Evolutionary conservation across 2,329 filamentous ascomycete genomes (phyloP).

Genomic region (Fragosphaeria purpurea): DNA sequence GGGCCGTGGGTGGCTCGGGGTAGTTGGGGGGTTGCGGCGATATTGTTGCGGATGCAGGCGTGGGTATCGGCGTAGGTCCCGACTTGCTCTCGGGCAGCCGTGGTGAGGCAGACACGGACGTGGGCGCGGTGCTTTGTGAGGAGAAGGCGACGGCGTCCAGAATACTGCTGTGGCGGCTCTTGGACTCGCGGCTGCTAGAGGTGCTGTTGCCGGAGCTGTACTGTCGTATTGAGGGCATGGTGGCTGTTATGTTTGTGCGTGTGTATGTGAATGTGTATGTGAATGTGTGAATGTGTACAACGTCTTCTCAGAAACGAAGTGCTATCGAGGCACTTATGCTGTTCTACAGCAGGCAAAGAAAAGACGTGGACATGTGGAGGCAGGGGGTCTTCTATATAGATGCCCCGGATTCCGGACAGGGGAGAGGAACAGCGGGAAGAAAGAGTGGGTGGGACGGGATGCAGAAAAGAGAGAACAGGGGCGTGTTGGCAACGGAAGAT

Average conservation of each 20-base stretch:
- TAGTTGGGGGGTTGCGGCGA: neutral
- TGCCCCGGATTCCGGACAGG: no score
- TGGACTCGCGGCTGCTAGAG: slow-evolving; percentile 23
- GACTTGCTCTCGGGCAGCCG: slow-evolving; percentile 26
- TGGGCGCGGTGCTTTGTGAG: slow-evolving; percentile 34
- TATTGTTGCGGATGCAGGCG: neutral
- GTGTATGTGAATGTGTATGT: no score
- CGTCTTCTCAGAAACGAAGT: no score
- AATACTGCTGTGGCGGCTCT: slow-evolving; percentile 29
- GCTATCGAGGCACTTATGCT: no score
- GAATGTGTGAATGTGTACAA: no score
- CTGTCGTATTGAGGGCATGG: slow-evolving; percentile 25
- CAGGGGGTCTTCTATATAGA: no score
- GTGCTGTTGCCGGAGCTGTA: slow-evolving; percentile 17
- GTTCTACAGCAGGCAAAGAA: no score
- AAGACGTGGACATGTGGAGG: no score
- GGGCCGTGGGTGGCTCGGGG: neutral
- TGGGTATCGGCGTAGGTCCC: slow-evolving; percentile 9
- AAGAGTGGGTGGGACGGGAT: no score
- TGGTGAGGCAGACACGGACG: slow-evolving; percentile 33
- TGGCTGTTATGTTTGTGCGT: neutral
- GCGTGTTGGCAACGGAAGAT: no score
- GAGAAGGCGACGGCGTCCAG: slow-evolving; percentile 30
- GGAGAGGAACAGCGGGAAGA: no score
- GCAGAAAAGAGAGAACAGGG: no score